These are phyloP conservation scores for Cadophora sp. DNA, from an alignment of 2,329 filamentous ascomycete genomes.

Conservation along the genomic window DNA sequence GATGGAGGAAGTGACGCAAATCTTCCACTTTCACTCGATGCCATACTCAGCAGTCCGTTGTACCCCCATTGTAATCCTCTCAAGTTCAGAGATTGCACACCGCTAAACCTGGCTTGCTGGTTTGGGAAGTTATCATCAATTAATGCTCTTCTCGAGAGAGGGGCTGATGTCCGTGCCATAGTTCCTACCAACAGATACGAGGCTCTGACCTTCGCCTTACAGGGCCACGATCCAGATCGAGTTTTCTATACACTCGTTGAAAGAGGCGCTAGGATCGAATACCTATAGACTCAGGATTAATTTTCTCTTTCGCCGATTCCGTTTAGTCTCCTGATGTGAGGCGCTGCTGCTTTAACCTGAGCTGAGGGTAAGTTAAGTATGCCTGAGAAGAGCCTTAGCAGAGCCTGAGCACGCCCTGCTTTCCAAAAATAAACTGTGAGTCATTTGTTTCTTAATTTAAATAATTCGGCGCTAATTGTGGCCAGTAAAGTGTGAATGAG, in stretches of 20 bases:
- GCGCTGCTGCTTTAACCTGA: no score
- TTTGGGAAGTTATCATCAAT: background rate
- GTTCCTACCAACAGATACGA: background rate
- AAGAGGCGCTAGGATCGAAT: background rate
- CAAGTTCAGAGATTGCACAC: background rate
- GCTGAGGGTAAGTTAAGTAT: no score
- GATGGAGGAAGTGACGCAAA: background rate
- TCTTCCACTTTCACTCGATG: background rate
- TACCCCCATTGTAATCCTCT: background rate
- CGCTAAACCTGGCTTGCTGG: background rate
- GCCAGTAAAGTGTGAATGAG: no score
- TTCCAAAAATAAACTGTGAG: no score
- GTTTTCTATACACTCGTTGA: background rate
- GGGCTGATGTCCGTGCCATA: background rate
- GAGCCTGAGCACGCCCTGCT: no score
- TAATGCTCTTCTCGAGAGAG: background rate
- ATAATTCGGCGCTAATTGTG: no score
- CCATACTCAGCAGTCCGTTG: background rate
- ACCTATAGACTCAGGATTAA: no score
- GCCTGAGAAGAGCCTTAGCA: no score
- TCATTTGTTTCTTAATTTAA: no score
- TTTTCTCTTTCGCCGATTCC: no score
- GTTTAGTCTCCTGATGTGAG: no score
- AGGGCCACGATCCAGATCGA: background rate
- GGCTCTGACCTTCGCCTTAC: background rate